Conservation (phyloP, 345 rosid genomes). For the Noccaea caerulescens region DNA sequence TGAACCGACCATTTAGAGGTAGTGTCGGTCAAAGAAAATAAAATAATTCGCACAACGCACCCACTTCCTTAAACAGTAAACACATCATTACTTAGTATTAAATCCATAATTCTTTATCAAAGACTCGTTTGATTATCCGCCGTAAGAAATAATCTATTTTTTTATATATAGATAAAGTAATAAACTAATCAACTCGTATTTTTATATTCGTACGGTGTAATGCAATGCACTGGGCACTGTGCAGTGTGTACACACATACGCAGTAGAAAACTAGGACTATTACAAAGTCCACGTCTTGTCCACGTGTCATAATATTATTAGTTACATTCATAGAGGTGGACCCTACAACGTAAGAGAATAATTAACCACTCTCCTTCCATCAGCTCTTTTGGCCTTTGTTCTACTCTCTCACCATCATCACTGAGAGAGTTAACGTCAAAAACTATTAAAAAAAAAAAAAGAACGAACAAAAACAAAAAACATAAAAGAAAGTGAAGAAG, state of each 20-base stretch:
- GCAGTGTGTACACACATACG: conserved; percentile 25
- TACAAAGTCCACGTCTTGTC: conserved; percentile 36
- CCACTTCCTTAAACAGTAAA: conserved; percentile 25
- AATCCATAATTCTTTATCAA: conserved; percentile 2
- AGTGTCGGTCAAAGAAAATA: conserved; percentile 38
- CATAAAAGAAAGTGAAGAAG: conserved; percentile 21
- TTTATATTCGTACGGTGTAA: conserved; percentile 9
- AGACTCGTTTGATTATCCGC: conserved; percentile 19
- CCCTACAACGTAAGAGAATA: conserved; percentile 36
- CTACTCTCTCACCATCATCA: conserved; percentile 29
- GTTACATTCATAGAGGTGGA: conserved; percentile 11
- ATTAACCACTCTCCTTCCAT: conserved; percentile 33
- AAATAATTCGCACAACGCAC: conserved; percentile 30
- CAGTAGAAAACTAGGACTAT: conserved; percentile 27
- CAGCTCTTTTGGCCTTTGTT: conserved; percentile 31
- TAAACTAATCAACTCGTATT: conserved; percentile 25
- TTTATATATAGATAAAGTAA: neutral
- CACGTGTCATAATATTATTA: conserved; percentile 24
- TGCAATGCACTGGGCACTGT: conserved; percentile 22
- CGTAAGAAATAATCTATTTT: conserved; percentile 8
- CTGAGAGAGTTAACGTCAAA: neutral
- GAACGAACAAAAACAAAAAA: neutral
- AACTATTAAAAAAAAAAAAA: neutral
- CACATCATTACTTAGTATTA: neutral
- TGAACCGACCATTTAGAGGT: conserved; percentile 30